Conservation (phyloP, 805 yeast genomes). For the Wickerhamomyces ciferrii region DNA sequence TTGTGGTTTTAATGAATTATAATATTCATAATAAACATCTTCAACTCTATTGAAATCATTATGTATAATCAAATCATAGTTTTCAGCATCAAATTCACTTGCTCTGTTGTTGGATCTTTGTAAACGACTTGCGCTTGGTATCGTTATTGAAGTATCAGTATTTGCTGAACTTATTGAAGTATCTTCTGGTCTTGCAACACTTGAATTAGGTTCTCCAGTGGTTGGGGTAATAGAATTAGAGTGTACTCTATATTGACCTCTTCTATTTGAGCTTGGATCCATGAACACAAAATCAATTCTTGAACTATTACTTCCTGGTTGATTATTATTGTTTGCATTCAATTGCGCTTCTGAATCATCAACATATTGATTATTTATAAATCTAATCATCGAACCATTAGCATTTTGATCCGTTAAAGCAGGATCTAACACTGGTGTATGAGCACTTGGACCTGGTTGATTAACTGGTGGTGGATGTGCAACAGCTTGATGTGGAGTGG, state of each 20-base stretch:
- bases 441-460: conserved; percentile 3
- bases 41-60: conserved; percentile 26
- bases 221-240: conserved; percentile 7
- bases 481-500: conserved; percentile 4
- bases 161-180: conserved; percentile 14
- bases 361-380: conserved; percentile 24
- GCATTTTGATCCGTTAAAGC: conserved; percentile 14
- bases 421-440: conserved; percentile 9
- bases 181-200: conserved; percentile 9
- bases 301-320: conserved; percentile 10
- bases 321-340: conserved; percentile 8
- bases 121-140: conserved; percentile 9
- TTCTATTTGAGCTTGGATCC: conserved; percentile 22
- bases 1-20: conserved; percentile 25
- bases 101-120: conserved; percentile 17
- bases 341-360: conserved; percentile 20
- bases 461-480: conserved; percentile 1
- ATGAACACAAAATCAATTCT: conserved; percentile 24
- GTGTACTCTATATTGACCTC: conserved; percentile 17
- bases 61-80: conserved; percentile 24
- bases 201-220: conserved; percentile 9
- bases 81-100: conserved; percentile 22
- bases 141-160: conserved; percentile 10
- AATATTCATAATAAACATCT: conserved; percentile 27
- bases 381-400: conserved; percentile 19